A percentile compares a stretch with the other conserved stretches of the same genome.
phyloP scores from a whole-genome alignment of 2,329 filamentous ascomycete genomes.

The Ophiostoma ulmi region DNA sequence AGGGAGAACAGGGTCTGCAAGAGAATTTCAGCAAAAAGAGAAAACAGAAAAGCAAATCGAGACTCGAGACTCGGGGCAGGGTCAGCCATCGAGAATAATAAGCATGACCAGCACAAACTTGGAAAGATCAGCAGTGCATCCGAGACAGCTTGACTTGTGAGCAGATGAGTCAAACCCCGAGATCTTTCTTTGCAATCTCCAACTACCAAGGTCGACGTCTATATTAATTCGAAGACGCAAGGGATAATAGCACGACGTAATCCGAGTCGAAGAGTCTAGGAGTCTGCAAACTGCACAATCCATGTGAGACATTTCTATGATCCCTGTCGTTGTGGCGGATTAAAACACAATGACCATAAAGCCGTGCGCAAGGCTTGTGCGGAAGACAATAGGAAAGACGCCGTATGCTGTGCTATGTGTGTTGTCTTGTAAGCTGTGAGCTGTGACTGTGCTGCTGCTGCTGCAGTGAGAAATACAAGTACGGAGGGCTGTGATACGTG shows the following conservation, averaged over 20 bases:
- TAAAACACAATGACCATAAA: neutral
- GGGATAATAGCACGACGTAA: neutral
- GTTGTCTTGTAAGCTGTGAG: neutral
- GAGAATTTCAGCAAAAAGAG: neutral
- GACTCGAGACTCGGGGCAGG: neutral
- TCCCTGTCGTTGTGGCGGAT: neutral
- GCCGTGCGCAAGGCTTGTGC: neutral
- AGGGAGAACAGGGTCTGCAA: neutral
- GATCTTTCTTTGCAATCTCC: neutral
- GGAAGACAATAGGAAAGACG: constrained; percentile 1
- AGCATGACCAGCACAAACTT: neutral
- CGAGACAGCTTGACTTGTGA: neutral
- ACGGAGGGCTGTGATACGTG: neutral
- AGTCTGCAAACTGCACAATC: neutral
- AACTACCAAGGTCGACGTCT: neutral
- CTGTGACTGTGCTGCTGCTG: neutral
- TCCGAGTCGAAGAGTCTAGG: neutral
- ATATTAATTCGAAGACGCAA: neutral
- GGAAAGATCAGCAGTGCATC: constrained; percentile 9
- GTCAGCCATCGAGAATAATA: neutral
- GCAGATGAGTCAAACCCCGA: neutral
- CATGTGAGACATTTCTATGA: neutral
- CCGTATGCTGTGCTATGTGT: constrained; percentile 1
- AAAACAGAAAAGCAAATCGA: neutral
- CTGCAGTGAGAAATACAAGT: neutral